A percentile compares a stretch with the other conserved stretches of the same genome.
Conservation (phyloP, 257 asterid species). For the Jacaranda copaia region DNA sequence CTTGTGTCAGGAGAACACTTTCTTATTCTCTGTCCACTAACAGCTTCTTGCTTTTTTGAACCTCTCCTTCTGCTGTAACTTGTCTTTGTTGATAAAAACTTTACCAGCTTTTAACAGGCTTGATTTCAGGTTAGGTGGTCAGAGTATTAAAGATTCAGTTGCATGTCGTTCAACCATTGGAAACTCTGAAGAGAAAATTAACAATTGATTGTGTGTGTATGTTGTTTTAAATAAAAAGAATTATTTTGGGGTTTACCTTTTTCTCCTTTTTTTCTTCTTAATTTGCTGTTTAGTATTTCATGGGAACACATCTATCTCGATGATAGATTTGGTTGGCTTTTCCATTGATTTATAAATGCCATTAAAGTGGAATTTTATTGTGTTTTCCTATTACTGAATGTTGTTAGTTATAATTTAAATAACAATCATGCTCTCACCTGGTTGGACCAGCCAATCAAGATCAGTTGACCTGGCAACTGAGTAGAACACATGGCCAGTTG, state of each 20-base stretch:
- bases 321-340: conserved; percentile 14
- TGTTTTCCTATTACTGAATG: neutral
- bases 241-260: neutral
- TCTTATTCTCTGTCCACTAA: neutral
- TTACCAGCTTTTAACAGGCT: neutral
- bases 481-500: neutral
- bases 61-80: neutral
- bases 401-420: neutral
- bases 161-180: neutral
- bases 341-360: neutral
- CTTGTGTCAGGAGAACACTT: neutral
- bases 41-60: neutral
- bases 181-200: neutral
- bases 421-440: conserved; percentile 8
- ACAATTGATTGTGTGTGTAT: neutral
- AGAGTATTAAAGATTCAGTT: neutral
- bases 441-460: neutral
- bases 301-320: neutral
- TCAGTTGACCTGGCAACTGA: neutral
- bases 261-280: neutral
- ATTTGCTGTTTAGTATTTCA: conserved; percentile 3
- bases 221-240: too few species aligned
- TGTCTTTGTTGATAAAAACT: neutral
- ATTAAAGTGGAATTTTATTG: neutral
- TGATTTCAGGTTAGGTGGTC: neutral